Evolutionary conservation across 2,329 filamentous ascomycete genomes (phyloP), one percentile per base, ranked within the genome.

Genomic region (Amesomyces nigricolor): DNA sequence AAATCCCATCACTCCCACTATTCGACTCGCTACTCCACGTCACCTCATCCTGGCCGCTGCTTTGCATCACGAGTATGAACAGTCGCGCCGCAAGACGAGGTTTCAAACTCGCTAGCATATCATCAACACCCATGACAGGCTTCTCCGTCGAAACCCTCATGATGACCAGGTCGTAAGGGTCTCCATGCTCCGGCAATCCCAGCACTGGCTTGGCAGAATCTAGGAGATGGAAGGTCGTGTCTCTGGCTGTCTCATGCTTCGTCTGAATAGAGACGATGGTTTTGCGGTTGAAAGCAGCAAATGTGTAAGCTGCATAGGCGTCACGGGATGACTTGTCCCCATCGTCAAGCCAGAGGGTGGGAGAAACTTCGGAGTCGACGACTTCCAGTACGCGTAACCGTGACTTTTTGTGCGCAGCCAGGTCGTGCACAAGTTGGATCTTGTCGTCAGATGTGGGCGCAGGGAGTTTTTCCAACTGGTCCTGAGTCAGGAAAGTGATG

Each of bases 341-440:
- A 9, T 22, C 44, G 9, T 44, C 42, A 19, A 71, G 58, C 67
- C 68, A 70, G 2, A 69, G 22, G 35, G 58, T 62, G 4, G 64
- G 63, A 2, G 49, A 35, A 26, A 69, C 66, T 1, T 5, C 43
- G 2, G 50, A 8, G 38, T 61, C 58, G 7, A 70, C 48, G 3
- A 72, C 38, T 51, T 74, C 71, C 0, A 73, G 43, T 10, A 73
- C 64, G 1, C 56, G 65, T 2, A 70, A 61, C 1, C 46, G 39
- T 1, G 72, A 71, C 19, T 63, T 71, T 53, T 68, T 70, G 56
- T 73, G 68, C 0, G 65, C 69, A 0, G 72, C 51, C 0, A 72
- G 54, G 47, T 73, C 67, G 5, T 75, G 51, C 1, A 71, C 42
- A 1, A 19, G 11, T 17, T 59, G 32, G 30, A 59, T 16, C 17